A percentile compares a stretch with the other conserved stretches of the same genome.
These are phyloP conservation scores for Xylariaceae sp. DNA, from an alignment of 2,329 filamentous ascomycete genomes.

Conservation along the genomic window DNA sequence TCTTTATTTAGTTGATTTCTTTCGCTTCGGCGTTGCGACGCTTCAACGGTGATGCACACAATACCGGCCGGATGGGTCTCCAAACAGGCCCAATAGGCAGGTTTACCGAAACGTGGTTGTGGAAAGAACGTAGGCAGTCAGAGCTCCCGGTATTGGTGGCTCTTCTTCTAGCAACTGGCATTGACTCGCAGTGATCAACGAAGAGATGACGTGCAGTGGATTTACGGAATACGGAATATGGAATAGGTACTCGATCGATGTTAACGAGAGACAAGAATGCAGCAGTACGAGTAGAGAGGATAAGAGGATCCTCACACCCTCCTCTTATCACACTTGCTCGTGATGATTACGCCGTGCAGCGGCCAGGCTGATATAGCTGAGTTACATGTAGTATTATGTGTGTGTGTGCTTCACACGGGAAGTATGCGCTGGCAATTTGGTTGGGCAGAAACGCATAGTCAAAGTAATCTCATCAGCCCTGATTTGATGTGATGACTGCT, in stretches of 20 bases:
- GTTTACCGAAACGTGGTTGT: slow-evolving; percentile 12
- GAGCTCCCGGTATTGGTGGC: neutral
- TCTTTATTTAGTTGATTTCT: neutral
- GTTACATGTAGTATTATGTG: slow-evolving; percentile 7
- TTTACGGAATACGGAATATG: neutral
- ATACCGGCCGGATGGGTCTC: slow-evolving; percentile 1
- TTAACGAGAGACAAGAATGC: slow-evolving; percentile 9
- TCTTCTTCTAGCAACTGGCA: slow-evolving; percentile 7
- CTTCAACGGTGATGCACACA: slow-evolving; percentile 5
- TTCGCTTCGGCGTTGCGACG: neutral
- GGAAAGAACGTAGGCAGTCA: slow-evolving; percentile 5
- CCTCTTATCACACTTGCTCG: slow-evolving; percentile 10
- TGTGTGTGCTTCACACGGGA: slow-evolving; percentile 14
- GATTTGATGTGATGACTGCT: slow-evolving; percentile 4
- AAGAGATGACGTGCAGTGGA: slow-evolving; percentile 4
- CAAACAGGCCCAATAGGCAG: slow-evolving; percentile 10
- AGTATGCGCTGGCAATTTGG: slow-evolving; percentile 34
- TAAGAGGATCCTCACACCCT: slow-evolving; percentile 11
- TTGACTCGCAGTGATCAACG: neutral
- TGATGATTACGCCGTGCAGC: slow-evolving; percentile 1
- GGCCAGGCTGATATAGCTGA: slow-evolving; percentile 21
- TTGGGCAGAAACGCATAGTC: slow-evolving; percentile 30
- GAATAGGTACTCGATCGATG: neutral
- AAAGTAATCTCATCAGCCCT: slow-evolving; percentile 3
- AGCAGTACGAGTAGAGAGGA: neutral